Conservation (phyloP, 2,329 filamentous ascomycete genomes). For the Penicillium palitans region DNA sequence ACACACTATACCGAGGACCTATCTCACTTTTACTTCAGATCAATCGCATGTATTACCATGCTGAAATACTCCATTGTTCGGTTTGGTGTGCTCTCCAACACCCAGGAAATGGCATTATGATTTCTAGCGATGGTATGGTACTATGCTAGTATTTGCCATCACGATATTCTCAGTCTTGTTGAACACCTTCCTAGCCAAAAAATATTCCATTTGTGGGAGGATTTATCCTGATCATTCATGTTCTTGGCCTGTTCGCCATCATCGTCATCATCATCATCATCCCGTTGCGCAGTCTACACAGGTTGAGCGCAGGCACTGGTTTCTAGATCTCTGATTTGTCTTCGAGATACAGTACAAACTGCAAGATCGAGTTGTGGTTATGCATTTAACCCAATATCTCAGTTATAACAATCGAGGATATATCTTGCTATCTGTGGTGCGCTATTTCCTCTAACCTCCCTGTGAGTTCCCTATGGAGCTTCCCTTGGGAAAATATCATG, state of each 20-base stretch:
- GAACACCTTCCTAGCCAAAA: slow-evolving; percentile 44
- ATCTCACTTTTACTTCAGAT: not conserved
- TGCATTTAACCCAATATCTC: not conserved
- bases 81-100: not conserved
- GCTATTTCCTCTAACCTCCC: no score
- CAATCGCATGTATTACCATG: not conserved
- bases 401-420: not conserved
- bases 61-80: no score
- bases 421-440: no score
- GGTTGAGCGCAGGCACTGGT: not conserved
- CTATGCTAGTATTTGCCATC: slow-evolving; percentile 40
- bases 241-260: slow-evolving; percentile 46
- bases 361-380: not conserved
- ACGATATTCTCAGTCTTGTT: slow-evolving; percentile 41
- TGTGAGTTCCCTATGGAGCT: not conserved
- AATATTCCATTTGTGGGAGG: slow-evolving; percentile 41
- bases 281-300: slow-evolving; percentile 33
- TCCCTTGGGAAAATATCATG: not conserved
- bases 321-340: not conserved
- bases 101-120: slow-evolving; percentile 29
- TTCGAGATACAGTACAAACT: not conserved
- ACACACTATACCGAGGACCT: no score
- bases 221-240: slow-evolving; percentile 44
- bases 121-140: slow-evolving; percentile 49
- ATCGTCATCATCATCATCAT: slow-evolving; percentile 48